phyloP scores from a whole-genome alignment of 2,329 filamentous ascomycete genomes.

The Apiospora aurea region DNA sequence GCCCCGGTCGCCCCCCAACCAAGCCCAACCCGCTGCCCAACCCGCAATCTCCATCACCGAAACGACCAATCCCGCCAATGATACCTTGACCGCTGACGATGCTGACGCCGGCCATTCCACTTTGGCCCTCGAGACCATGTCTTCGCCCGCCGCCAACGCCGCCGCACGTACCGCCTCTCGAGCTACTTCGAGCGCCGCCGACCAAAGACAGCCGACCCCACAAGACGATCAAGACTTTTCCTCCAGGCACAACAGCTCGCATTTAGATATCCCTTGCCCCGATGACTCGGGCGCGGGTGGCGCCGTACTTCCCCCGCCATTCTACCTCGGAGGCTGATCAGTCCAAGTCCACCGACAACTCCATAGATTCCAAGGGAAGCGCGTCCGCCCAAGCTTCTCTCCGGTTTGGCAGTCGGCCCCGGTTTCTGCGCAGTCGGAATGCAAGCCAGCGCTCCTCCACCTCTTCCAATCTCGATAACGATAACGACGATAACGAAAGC shows the following conservation, averaged over 20 bases:
- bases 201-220: constrained; percentile 30
- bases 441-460: constrained; percentile 66
- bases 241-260: constrained; percentile 35
- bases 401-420: constrained; percentile 53
- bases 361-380: constrained; percentile 46
- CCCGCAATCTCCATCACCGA: constrained; percentile 25
- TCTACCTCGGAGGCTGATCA: constrained; percentile 27
- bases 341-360: constrained; percentile 54
- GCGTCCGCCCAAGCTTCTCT: constrained; percentile 46
- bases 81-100: constrained; percentile 26
- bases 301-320: constrained; percentile 41
- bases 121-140: constrained; percentile 59
- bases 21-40: constrained; percentile 20
- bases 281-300: constrained; percentile 38
- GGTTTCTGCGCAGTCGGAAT: constrained; percentile 64
- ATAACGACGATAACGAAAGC: constrained; percentile 65
- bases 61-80: constrained; percentile 34
- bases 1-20: constrained; percentile 25
- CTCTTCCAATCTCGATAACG: constrained; percentile 62
- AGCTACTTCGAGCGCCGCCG: constrained; percentile 51
- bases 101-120: constrained; percentile 27
- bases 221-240: constrained; percentile 30
- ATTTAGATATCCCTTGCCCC: constrained; percentile 42
- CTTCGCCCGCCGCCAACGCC: constrained; percentile 63
- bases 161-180: constrained; percentile 49